Percentiles rank a stretch among this genome's conserved stretches.
Evolutionary conservation across 1,284 basidiomycete species (phyloP).

Genomic region (Pascua guehoae): DNA sequence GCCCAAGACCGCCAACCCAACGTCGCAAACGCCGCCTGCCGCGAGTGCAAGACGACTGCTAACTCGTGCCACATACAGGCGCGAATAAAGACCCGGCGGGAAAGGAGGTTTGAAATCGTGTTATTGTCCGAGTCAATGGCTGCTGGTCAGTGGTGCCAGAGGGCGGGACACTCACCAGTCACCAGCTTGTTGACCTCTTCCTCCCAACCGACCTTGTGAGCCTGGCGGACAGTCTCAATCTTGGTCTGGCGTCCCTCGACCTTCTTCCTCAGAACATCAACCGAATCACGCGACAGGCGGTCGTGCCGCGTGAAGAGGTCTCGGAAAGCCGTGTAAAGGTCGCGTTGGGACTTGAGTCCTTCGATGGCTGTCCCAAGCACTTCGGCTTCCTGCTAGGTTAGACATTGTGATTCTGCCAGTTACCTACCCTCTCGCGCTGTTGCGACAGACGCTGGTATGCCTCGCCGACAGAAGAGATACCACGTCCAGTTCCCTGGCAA

Average conservation of each 20-base stretch:
- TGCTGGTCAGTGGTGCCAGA: conserved; percentile 6
- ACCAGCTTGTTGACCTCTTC: conserved; percentile 71
- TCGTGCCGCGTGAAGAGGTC: conserved; percentile 80
- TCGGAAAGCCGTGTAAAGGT: conserved; percentile 77
- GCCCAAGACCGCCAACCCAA: conserved; percentile 67
- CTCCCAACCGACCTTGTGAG: conserved; percentile 73
- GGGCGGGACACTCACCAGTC: conserved; percentile 23
- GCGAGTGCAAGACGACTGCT: conserved; percentile 77
- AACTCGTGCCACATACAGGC: conserved; percentile 91
- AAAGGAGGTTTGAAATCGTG: conserved; percentile 62
- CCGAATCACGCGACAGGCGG: conserved; percentile 73
- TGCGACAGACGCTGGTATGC: conserved; percentile 73
- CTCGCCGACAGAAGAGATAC: conserved; percentile 64
- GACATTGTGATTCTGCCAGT: neutral
- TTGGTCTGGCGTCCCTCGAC: conserved; percentile 71
- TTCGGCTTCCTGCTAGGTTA: conserved; percentile 3
- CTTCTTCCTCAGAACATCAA: conserved; percentile 78
- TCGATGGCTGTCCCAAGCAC: conserved; percentile 26
- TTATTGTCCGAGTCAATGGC: conserved; percentile 44
- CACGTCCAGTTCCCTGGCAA: conserved; percentile 71
- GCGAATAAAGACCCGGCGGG: conserved; percentile 74
- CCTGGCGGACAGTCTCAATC: conserved; percentile 65
- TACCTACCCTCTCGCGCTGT: conserved; percentile 68
- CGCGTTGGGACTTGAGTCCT: conserved; percentile 65
- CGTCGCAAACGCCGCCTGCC: conserved; percentile 76